Evolutionary conservation across 768 basidiomycete species (phyloP).

Genomic region (Panus rudis): DNA sequence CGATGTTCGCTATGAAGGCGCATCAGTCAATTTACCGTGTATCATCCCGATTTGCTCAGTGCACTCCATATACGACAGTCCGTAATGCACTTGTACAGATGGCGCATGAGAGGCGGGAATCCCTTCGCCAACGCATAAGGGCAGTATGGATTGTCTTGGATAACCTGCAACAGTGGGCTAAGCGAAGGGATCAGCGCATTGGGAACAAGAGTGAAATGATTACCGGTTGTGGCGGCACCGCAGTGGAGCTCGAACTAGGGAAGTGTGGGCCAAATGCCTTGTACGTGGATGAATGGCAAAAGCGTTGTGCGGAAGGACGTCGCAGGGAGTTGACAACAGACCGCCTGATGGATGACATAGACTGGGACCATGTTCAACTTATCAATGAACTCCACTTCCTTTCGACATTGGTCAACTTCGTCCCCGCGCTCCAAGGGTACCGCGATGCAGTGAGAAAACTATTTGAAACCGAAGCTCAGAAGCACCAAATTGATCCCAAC

Average conservation of each 20-base stretch:
- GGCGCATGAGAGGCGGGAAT: not conserved
- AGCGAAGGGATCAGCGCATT: not conserved
- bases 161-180: not conserved
- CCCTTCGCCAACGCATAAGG: not conserved
- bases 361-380: not conserved
- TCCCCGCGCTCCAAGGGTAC: not conserved
- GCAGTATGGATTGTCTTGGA: not conserved
- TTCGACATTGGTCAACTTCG: not conserved
- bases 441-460: not conserved
- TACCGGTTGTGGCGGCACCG: not conserved
- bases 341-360: not conserved
- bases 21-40: not conserved
- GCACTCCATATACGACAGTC: not conserved
- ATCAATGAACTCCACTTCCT: not conserved
- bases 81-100: not conserved
- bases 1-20: not conserved
- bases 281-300: not conserved
- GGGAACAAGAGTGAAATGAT: not conserved
- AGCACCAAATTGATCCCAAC: slow-evolving; percentile 4
- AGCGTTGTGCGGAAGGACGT: not conserved
- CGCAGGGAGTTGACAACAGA: not conserved
- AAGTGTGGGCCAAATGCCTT: not conserved
- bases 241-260: not conserved
- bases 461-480: not conserved
- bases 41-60: not conserved